Evolutionary conservation across 1,284 basidiomycete species (phyloP).

Genomic region (Cerrena zonata): DNA sequence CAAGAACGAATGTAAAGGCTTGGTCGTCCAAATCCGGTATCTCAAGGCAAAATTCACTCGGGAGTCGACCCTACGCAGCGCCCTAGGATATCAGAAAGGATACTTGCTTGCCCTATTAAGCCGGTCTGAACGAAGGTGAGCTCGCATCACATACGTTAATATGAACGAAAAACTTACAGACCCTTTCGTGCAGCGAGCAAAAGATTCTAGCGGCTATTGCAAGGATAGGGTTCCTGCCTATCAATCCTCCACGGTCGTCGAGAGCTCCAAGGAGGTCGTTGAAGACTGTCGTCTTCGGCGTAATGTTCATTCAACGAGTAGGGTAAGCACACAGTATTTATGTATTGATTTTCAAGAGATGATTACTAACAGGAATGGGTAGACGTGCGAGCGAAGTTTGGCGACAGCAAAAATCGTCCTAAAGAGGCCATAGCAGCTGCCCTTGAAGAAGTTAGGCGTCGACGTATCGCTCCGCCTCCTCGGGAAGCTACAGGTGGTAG

Average conservation of each 20-base stretch:
- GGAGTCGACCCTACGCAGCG: slow-evolving; percentile 77
- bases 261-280: slow-evolving; percentile 39
- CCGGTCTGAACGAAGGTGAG: slow-evolving; percentile 71
- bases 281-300: slow-evolving; percentile 52
- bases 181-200: slow-evolving; percentile 51
- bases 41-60: slow-evolving; percentile 87
- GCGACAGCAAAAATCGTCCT: slow-evolving; percentile 52
- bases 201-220: slow-evolving; percentile 76
- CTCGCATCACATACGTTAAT: slow-evolving; percentile 5
- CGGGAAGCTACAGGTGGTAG: not conserved
- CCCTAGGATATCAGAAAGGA: slow-evolving; percentile 81
- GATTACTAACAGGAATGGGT: slow-evolving; percentile 2
- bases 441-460: slow-evolving; percentile 61
- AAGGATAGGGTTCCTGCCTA: slow-evolving; percentile 61
- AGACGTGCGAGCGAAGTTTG: slow-evolving; percentile 58
- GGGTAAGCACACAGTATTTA: slow-evolving; percentile 43
- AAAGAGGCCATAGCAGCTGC: slow-evolving; percentile 61
- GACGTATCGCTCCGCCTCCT: slow-evolving; percentile 30
- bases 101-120: slow-evolving; percentile 65
- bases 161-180: not conserved
- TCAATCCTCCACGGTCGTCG: slow-evolving; percentile 23
- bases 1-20: slow-evolving; percentile 80
- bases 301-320: slow-evolving; percentile 64
- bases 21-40: slow-evolving; percentile 85
- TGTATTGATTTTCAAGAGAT: not conserved